These are phyloP conservation scores for Penicillium sp. DNA, from an alignment of 2,329 filamentous ascomycete genomes.

Conservation along the genomic window DNA sequence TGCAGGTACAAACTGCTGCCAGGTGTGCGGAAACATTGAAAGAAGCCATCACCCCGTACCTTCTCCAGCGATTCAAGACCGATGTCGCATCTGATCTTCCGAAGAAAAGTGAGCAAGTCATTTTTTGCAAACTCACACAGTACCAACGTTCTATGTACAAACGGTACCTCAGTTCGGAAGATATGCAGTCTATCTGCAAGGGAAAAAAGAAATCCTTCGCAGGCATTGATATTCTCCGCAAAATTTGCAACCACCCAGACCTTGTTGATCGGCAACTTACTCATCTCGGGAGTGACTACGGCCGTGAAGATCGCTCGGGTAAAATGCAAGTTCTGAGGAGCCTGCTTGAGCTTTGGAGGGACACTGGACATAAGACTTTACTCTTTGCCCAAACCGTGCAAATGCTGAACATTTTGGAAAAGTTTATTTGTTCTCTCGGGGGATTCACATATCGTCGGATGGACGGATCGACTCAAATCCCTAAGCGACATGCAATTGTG, in stretches of 20 bases:
- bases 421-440: slow-evolving; percentile 68
- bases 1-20: slow-evolving; percentile 91
- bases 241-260: slow-evolving; percentile 98
- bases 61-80: slow-evolving; percentile 87
- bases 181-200: slow-evolving; percentile 79
- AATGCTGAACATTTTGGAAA: slow-evolving; percentile 93
- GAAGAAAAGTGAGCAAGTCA: slow-evolving; percentile 91
- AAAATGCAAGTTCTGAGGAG: slow-evolving; percentile 96
- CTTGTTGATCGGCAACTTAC: slow-evolving; percentile 68
- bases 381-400: slow-evolving; percentile 91
- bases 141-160: slow-evolving; percentile 79
- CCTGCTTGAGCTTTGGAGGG: slow-evolving; percentile 83
- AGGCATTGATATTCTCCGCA: slow-evolving; percentile 87
- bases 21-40: slow-evolving; percentile 93
- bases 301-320: slow-evolving; percentile 75
- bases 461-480: slow-evolving; percentile 90
- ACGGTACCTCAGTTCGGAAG: slow-evolving; percentile 75
- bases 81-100: slow-evolving; percentile 93
- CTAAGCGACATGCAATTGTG: slow-evolving; percentile 83
- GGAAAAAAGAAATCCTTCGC: slow-evolving; percentile 77
- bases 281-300: slow-evolving; percentile 67
- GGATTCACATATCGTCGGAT: slow-evolving; percentile 80
- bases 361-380: slow-evolving; percentile 88
- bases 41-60: slow-evolving; percentile 88
- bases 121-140: slow-evolving; percentile 89